Conservation (phyloP, 148 eudicot species). For the Hydrangea macrophylla region DNA sequence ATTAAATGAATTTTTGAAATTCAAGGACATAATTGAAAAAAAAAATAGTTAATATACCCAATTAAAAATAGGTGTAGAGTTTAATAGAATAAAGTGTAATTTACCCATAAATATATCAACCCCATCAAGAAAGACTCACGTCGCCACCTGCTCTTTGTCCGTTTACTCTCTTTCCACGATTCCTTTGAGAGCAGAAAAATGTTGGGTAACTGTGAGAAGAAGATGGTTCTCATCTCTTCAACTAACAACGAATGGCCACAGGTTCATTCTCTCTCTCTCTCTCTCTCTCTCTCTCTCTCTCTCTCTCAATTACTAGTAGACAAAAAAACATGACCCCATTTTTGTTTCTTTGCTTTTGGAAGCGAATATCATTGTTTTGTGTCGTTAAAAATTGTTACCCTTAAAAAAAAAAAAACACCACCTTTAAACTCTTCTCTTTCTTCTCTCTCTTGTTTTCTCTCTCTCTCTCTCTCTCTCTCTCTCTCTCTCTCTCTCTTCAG, state of each 20-base stretch:
- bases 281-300: background rate
- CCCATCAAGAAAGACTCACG: constrained; percentile 21
- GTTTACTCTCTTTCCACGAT: constrained; percentile 24
- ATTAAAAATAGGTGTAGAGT: too few relatives aligned
- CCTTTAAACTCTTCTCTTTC: constrained; percentile 2
- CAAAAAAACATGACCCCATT: constrained; percentile 31
- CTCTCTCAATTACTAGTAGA: constrained; percentile 17
- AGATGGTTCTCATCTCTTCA: constrained; percentile 13
- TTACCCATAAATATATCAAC: constrained; percentile 10
- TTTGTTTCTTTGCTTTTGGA: constrained; percentile 48
- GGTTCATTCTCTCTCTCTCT: constrained; percentile 9
- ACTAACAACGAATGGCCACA: constrained; percentile 26
- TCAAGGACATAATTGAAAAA: too few relatives aligned
- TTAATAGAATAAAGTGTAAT: too few relatives aligned
- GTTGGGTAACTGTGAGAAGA: constrained; percentile 32
- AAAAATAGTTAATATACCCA: too few relatives aligned
- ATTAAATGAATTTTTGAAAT: too few relatives aligned
- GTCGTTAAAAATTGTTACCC: constrained; percentile 17
- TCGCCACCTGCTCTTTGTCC: constrained; percentile 39
- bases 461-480: background rate
- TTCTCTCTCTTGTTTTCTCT: background rate
- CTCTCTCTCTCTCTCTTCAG: constrained; percentile 8
- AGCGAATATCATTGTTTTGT: constrained; percentile 23
- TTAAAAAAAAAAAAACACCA: constrained; percentile 11
- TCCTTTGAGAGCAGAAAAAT: constrained; percentile 14